phyloP scores from a whole-genome alignment of 1,284 basidiomycete species.

The Trichosporon sp. region DNA sequence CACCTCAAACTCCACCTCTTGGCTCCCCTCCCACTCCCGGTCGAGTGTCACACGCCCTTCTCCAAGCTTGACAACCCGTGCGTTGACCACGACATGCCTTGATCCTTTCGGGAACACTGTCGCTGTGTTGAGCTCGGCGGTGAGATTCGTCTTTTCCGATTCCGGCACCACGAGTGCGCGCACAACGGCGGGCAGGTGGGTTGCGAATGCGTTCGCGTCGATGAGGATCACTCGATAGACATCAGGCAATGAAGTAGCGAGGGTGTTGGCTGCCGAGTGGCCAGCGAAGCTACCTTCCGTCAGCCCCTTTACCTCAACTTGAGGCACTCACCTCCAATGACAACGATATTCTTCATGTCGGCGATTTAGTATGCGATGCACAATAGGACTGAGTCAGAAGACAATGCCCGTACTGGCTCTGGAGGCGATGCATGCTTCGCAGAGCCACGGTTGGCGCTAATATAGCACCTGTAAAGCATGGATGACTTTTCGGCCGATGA shows the following conservation, averaged over 20 bases:
- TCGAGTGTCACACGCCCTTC: constrained; percentile 38
- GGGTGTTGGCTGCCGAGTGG: constrained; percentile 9
- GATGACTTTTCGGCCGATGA: not conserved
- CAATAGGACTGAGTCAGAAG: not conserved
- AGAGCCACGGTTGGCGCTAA: not conserved
- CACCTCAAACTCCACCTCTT: constrained; percentile 43
- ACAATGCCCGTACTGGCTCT: too few species aligned
- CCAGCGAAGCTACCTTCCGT: constrained; percentile 11
- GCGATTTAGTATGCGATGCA: not conserved
- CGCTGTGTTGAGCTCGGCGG: constrained; percentile 27
- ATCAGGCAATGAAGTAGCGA: not conserved
- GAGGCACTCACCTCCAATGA: not conserved
- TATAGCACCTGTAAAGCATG: not conserved
- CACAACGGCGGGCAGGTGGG: constrained; percentile 44
- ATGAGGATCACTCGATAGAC: constrained; percentile 10
- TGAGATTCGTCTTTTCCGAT: constrained; percentile 40
- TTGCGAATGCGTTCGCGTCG: constrained; percentile 29
- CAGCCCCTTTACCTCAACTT: not conserved
- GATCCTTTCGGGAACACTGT: constrained; percentile 33
- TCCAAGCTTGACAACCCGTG: constrained; percentile 38
- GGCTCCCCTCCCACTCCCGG: constrained; percentile 39
- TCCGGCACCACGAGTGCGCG: constrained; percentile 47
- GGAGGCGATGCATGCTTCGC: too few species aligned
- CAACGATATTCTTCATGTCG: not conserved
- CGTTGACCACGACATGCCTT: constrained; percentile 33